Evolutionary conservation across 768 basidiomycete species (phyloP), one percentile per base, ranked within the genome.

Genomic region (Lanmaoa rubissima): DNA sequence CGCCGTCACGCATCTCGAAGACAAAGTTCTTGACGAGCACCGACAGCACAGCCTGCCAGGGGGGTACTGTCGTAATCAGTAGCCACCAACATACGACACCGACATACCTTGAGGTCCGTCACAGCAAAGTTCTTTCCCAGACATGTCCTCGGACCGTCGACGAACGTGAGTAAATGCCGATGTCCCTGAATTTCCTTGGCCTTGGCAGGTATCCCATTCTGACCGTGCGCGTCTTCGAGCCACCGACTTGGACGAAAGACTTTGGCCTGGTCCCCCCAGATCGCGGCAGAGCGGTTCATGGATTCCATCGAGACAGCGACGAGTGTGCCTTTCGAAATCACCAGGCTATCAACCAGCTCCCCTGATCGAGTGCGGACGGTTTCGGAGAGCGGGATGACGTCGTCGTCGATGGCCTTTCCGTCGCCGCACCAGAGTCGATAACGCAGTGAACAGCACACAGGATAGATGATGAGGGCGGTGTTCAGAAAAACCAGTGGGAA

Each of bases 101-200:
- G 1, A 58, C 61, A 5, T 12, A 70, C 74, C 63, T 75, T 74
- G 62, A 75, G 43, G 44, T 74, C 73, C 0, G 67, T 35, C 13
- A 83, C 43, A 0, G 82, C 81, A 62, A 83, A 82, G 7, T 68
- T 58, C 54, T 75, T 77, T 0, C 82, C 82, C 10, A 82, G 48
- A 64, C 82, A 85, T 2, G 67, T 73, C 82, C 28, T 28, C 28
- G 28, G 28, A 28, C 28, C 80, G 57, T 82, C 79, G 2, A 69
- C 65, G 59, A 84, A 84, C 0, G 78, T 78, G 19, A 84, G 67
- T n/a, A 82, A 63, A 62, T 84, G 80, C 0, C 77, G 74, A 57
- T 82, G 69, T 1, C 81, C 80, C 55, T 77, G 76, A 1, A 82
- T 69, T 13, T 76, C 75, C 41, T 75, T 77, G 0, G 75, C 73